These are phyloP conservation scores for Ascochyta clinopodiicola DNA, from an alignment of 2,329 filamentous ascomycete genomes.

Conservation along the genomic window DNA sequence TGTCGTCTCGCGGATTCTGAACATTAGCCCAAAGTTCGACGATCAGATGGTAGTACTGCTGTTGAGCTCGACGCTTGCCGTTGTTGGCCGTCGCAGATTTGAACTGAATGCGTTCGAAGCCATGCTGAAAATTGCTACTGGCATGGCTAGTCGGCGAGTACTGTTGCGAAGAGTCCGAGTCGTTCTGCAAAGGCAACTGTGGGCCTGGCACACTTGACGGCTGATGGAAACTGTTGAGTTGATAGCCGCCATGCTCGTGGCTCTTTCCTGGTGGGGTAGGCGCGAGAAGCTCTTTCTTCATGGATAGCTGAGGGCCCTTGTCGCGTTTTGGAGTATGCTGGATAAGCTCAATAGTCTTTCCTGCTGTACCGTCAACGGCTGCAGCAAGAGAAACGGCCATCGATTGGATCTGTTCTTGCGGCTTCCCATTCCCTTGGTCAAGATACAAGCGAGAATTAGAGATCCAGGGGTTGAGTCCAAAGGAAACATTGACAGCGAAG, in stretches of 20 bases:
- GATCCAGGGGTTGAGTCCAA: slow-evolving; percentile 70
- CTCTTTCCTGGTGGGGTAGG: slow-evolving; percentile 66
- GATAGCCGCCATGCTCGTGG: slow-evolving; percentile 49
- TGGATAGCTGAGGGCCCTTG: slow-evolving; percentile 79
- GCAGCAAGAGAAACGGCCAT: slow-evolving; percentile 88
- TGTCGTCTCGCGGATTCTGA: slow-evolving; percentile 36
- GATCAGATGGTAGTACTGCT: slow-evolving; percentile 92
- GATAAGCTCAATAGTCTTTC: slow-evolving; percentile 81
- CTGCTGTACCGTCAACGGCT: slow-evolving; percentile 75
- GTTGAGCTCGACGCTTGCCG: slow-evolving; percentile 84
- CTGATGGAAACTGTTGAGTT: slow-evolving; percentile 49
- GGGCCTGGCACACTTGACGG: slow-evolving; percentile 43
- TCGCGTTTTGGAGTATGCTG: slow-evolving; percentile 93
- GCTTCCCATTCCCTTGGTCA: slow-evolving; percentile 53
- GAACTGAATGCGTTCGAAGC: slow-evolving; percentile 91
- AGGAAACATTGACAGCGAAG: slow-evolving; percentile 84
- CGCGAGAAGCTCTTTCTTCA: slow-evolving; percentile 72
- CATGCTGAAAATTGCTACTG: slow-evolving; percentile 56
- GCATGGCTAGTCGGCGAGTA: slow-evolving; percentile 45
- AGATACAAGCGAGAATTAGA: slow-evolving; percentile 64
- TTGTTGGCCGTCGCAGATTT: slow-evolving; percentile 95
- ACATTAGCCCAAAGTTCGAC: slow-evolving; percentile 65
- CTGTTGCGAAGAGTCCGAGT: slow-evolving; percentile 38
- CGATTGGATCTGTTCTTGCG: slow-evolving; percentile 67
- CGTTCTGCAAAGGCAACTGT: slow-evolving; percentile 52